Conservation (phyloP, 2,329 filamentous ascomycete genomes). For the Ophiocordyceps australis region DNA sequence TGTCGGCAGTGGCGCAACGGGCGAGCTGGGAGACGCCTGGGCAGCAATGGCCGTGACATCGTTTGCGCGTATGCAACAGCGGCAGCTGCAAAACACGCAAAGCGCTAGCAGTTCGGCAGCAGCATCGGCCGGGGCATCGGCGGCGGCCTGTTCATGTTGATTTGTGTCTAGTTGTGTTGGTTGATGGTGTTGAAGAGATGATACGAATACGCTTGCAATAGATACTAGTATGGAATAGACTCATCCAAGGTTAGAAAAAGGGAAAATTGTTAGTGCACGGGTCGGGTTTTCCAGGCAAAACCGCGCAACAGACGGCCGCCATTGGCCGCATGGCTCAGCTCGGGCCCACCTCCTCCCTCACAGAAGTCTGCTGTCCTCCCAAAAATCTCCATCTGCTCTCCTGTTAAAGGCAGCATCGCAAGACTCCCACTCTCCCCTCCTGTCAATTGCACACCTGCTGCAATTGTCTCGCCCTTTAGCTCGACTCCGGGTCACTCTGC, state of each 20-base stretch:
- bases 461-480: constrained; percentile 40
- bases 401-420: constrained; percentile 28
- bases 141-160: no score
- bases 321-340: constrained; percentile 16
- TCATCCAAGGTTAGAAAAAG: no score
- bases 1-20: constrained; percentile 17
- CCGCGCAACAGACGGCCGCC: constrained; percentile 10
- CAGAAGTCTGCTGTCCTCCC: constrained; percentile 22
- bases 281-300: constrained; percentile 21
- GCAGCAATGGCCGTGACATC: constrained; percentile 22
- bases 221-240: no score
- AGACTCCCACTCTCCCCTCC: constrained; percentile 40
- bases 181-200: no score
- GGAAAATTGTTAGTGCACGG: constrained; percentile 18
- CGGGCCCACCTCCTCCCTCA: constrained; percentile 20
- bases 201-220: no score
- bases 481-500: constrained; percentile 28
- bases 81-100: constrained; percentile 2
- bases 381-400: constrained; percentile 26
- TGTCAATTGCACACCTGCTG: constrained; percentile 40
- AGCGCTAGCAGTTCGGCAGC: no score
- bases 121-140: no score
- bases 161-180: no score
- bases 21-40: constrained; percentile 21
- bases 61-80: constrained; percentile 4